Percentiles rank a stretch among this genome's conserved stretches.
These are phyloP conservation scores for Polysphondylium violaceum DNA, from an alignment of 78 protist genomes.

Conservation along the genomic window DNA sequence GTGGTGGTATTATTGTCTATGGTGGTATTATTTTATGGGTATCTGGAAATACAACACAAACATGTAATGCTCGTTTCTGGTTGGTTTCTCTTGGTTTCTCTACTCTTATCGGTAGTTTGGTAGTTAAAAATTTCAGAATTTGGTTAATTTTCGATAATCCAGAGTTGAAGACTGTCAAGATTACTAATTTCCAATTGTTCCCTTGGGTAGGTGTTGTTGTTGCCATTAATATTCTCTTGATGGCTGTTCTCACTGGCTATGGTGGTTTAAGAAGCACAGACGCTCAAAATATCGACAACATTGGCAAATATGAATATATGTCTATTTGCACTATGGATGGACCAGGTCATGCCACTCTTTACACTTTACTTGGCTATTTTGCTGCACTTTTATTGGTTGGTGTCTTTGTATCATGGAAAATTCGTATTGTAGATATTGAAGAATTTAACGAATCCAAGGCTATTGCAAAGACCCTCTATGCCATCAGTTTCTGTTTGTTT, in stretches of 20 bases:
- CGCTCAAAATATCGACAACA: background rate
- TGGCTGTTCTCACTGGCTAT: constrained; percentile 13
- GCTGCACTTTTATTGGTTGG: constrained; percentile 29
- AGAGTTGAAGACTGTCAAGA: constrained; percentile 44
- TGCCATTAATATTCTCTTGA: constrained; percentile 5
- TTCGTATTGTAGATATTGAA: constrained; percentile 60
- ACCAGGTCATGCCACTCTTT: constrained; percentile 5
- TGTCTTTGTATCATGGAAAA: constrained; percentile 70
- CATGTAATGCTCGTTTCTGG: constrained; percentile 55
- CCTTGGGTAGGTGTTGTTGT: constrained; percentile 43
- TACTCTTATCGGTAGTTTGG: constrained; percentile 32
- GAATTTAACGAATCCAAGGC: constrained; percentile 59
- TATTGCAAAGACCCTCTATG: constrained; percentile 38
- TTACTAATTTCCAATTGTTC: constrained; percentile 54
- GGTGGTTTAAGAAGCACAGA: constrained; percentile 1
- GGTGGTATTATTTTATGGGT: constrained; percentile 42
- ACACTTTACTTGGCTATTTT: constrained; percentile 9
- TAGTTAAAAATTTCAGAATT: constrained; percentile 62
- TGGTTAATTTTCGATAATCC: constrained; percentile 71
- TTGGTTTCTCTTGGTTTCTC: constrained; percentile 55
- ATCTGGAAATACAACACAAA: background rate
- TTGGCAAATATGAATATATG: constrained; percentile 34
- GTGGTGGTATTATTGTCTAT: constrained; percentile 57
- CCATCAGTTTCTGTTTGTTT: constrained; percentile 11
- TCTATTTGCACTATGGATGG: constrained; percentile 12